Percentiles rank a stretch among this genome's conserved stretches.
These are phyloP conservation scores for Globisporangium iwayamae DNA, from an alignment of 352 stramenopile species.

Conservation along the genomic window DNA sequence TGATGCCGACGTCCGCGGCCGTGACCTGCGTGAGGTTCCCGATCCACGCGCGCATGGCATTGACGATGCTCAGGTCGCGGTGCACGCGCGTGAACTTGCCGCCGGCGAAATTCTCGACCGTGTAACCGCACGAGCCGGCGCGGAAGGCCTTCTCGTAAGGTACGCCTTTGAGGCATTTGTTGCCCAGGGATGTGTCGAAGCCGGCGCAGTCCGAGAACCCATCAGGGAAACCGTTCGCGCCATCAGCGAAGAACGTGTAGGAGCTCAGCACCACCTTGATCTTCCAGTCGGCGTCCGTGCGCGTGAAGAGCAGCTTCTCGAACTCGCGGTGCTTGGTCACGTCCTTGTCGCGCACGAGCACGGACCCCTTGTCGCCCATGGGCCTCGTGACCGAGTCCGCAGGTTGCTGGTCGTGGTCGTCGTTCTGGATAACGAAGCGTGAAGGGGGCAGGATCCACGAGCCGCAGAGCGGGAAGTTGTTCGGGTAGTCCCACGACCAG, in stretches of 20 bases:
- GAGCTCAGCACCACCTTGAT: constrained; percentile 69
- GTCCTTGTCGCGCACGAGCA: constrained; percentile 50
- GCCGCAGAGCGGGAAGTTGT: constrained; percentile 42
- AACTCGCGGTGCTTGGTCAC: constrained; percentile 52
- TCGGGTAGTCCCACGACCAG: constrained; percentile 70
- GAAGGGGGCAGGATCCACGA: constrained; percentile 53
- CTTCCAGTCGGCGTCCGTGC: constrained; percentile 53
- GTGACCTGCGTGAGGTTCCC: constrained; percentile 26
- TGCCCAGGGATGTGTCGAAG: constrained; percentile 30
- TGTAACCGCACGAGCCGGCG: constrained; percentile 49
- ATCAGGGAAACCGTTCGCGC: constrained; percentile 50
- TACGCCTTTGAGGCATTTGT: constrained; percentile 31
- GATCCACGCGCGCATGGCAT: constrained; percentile 57
- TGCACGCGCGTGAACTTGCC: constrained; percentile 64
- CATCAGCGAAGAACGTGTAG: constrained; percentile 49
- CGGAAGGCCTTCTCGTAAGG: constrained; percentile 52
- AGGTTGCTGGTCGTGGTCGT: constrained; percentile 67
- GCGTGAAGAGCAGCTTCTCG: constrained; percentile 50
- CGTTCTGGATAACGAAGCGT: constrained; percentile 71
- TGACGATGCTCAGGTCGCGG: constrained; percentile 62
- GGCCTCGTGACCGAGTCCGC: constrained; percentile 39
- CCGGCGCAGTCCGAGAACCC: constrained; percentile 34
- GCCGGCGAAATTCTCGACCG: constrained; percentile 39
- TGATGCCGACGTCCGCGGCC: constrained; percentile 34
- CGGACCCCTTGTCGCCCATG: constrained; percentile 48